phyloP scores from a whole-genome alignment of 306 rosid species.

The Datisca glomerata region DNA sequence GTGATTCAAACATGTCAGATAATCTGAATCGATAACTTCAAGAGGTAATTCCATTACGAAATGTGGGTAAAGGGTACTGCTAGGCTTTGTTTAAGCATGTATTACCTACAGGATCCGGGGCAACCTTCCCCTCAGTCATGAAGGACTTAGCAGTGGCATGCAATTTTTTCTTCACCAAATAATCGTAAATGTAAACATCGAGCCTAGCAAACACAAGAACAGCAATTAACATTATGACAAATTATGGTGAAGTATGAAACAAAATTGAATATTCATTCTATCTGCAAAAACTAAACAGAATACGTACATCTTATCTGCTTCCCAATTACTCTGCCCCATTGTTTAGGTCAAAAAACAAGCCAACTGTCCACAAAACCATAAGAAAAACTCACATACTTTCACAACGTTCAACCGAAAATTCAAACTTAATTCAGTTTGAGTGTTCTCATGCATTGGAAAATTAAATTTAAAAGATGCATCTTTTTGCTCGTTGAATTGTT shows the following conservation, averaged over 20 bases:
- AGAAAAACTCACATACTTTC: conserved; percentile 3
- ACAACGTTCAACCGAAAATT: neutral
- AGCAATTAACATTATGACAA: neutral
- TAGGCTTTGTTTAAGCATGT: neutral
- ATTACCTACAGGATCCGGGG: conserved; percentile 96
- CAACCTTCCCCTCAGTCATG: conserved; percentile 92
- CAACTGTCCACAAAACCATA: conserved; percentile 17
- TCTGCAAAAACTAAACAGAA: conserved; percentile 1
- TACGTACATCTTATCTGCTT: conserved; percentile 88
- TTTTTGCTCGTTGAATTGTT: conserved; percentile 13
- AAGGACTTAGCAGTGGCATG: conserved; percentile 85
- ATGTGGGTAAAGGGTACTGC: neutral
- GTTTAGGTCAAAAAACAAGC: conserved; percentile 12
- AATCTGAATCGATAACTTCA: neutral
- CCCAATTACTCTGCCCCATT: conserved; percentile 97
- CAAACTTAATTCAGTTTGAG: neutral
- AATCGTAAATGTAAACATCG: conserved; percentile 91
- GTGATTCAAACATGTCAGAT: neutral
- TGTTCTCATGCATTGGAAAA: conserved; percentile 8
- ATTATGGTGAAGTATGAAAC: neutral
- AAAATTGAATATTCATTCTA: neutral
- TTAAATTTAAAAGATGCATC: neutral
- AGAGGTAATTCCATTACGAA: neutral
- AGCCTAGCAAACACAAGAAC: conserved; percentile 45
- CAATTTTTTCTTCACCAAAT: conserved; percentile 83